These are phyloP conservation scores for Debaryomyces coudertii DNA, from an alignment of 1,139 yeast genomes.

Conservation along the genomic window DNA sequence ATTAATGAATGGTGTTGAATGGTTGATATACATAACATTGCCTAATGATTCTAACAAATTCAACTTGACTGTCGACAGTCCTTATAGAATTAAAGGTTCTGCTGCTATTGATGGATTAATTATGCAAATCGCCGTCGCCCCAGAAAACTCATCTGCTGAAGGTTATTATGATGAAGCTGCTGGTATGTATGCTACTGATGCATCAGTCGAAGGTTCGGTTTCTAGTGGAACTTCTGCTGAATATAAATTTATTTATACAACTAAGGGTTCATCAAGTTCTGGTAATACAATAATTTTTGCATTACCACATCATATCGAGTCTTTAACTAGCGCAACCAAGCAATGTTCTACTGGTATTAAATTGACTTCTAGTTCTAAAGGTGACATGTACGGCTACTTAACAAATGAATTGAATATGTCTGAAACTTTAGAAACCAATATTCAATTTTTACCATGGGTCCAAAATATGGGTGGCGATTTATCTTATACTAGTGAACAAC, in stretches of 20 bases:
- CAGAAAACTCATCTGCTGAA: conserved; percentile 31
- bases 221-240: conserved; percentile 42
- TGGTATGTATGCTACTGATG: conserved; percentile 43
- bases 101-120: conserved; percentile 55
- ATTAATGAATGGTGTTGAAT: conserved; percentile 51
- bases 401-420: conserved; percentile 52
- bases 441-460: conserved; percentile 67
- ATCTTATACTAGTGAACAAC: conserved; percentile 53
- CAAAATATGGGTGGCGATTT: conserved; percentile 32
- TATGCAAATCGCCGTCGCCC: conserved; percentile 64
- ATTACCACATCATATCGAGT: conserved; percentile 69
- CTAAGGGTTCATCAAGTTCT: conserved; percentile 55
- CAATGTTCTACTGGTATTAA: conserved; percentile 49
- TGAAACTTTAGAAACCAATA: conserved; percentile 52
- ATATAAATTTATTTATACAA: conserved; percentile 55
- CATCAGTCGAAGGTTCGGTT: conserved; percentile 33
- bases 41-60: conserved; percentile 43
- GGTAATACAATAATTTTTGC: conserved; percentile 64
- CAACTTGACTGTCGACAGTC: conserved; percentile 37
- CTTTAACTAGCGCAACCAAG: conserved; percentile 45
- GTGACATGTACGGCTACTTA: conserved; percentile 62
- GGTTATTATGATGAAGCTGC: conserved; percentile 38
- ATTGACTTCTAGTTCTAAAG: conserved; percentile 65
- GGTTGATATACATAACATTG: conserved; percentile 61
- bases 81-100: conserved; percentile 46